phyloP scores from a whole-genome alignment of 768 basidiomycete genomes.

The Tricholoma sp. region DNA sequence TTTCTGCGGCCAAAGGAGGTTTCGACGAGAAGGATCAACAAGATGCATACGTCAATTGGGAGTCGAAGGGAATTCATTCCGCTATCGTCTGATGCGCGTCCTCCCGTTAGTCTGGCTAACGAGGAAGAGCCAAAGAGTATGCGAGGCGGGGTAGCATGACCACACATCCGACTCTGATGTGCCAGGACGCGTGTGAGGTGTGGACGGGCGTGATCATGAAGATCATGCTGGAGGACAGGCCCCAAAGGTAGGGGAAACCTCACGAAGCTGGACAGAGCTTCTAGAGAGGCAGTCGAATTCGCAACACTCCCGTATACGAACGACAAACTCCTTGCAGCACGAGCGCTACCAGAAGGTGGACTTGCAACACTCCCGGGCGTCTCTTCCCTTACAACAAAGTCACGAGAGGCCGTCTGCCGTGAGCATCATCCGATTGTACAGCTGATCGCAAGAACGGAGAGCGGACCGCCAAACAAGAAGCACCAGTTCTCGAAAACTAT shows the following conservation, averaged over 20 bases:
- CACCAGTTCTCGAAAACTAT: constrained; percentile 22
- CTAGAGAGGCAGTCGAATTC: constrained; percentile 35
- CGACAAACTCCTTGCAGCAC: constrained; percentile 24
- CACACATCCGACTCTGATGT: constrained; percentile 40
- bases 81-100: constrained; percentile 35
- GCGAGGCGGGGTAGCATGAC: constrained; percentile 36
- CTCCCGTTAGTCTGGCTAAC: constrained; percentile 37
- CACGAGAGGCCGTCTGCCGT: constrained; percentile 29
- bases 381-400: constrained; percentile 13
- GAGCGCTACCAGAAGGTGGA: constrained; percentile 20
- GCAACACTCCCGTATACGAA: constrained; percentile 32
- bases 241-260: constrained; percentile 11
- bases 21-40: constrained; percentile 17
- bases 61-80: constrained; percentile 10
- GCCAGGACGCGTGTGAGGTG: constrained; percentile 36
- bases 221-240: constrained; percentile 27
- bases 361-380: constrained; percentile 9
- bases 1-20: constrained; percentile 4
- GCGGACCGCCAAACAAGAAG: not conserved
- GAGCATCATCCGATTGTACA: constrained; percentile 34
- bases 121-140: constrained; percentile 23
- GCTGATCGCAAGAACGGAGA: constrained; percentile 25
- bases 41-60: constrained; percentile 12
- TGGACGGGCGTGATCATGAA: constrained; percentile 32
- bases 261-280: constrained; percentile 37